A percentile compares a stretch with the other conserved stretches of the same genome.
Conservation (phyloP, 352 stramenopile species). For the Saprolegnia diclina region DNA sequence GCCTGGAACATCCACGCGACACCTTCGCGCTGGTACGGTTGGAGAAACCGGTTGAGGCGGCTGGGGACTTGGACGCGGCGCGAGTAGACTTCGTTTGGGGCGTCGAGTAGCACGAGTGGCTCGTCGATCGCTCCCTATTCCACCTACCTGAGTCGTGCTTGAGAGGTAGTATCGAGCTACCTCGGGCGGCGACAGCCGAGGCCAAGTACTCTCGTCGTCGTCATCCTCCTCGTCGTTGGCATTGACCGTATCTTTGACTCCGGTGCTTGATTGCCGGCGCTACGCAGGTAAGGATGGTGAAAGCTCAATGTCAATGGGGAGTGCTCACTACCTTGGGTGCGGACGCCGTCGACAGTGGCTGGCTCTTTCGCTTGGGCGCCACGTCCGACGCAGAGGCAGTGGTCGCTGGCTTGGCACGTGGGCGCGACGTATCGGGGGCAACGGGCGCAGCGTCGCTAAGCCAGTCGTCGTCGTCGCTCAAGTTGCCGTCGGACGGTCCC, state of each 20-base stretch:
- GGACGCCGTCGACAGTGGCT: constrained; percentile 11
- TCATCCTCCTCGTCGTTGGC: constrained; percentile 15
- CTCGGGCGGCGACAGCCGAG: constrained; percentile 42
- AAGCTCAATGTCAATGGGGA: constrained; percentile 24
- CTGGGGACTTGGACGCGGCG: constrained; percentile 43
- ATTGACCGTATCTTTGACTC: too few relatives aligned
- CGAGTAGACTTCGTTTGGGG: constrained; percentile 3
- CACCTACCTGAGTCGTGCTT: too few relatives aligned
- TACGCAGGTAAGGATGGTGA: constrained; percentile 24
- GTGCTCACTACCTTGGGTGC: constrained; percentile 14
- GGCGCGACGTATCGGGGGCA: not conserved
- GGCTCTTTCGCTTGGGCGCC: constrained; percentile 12
- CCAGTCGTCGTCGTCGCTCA: constrained; percentile 44
- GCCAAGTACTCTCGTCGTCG: constrained; percentile 41
- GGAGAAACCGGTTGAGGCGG: constrained; percentile 68
- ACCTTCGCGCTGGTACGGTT: constrained; percentile 69
- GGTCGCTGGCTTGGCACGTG: constrained; percentile 12
- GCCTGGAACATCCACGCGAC: constrained; percentile 59
- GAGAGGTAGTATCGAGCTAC: constrained; percentile 30
- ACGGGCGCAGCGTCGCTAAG: constrained; percentile 56
- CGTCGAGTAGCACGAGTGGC: constrained; percentile 38
- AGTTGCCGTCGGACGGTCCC: constrained; percentile 2
- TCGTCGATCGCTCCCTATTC: constrained; percentile 30
- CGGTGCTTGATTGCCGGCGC: not conserved
- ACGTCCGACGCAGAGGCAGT: not conserved